Percentiles rank a stretch among this genome's conserved stretches.
Evolutionary conservation across 78 protist species (phyloP).

Genomic region (slime mould (Dictyostelium discoideum)): DNA sequence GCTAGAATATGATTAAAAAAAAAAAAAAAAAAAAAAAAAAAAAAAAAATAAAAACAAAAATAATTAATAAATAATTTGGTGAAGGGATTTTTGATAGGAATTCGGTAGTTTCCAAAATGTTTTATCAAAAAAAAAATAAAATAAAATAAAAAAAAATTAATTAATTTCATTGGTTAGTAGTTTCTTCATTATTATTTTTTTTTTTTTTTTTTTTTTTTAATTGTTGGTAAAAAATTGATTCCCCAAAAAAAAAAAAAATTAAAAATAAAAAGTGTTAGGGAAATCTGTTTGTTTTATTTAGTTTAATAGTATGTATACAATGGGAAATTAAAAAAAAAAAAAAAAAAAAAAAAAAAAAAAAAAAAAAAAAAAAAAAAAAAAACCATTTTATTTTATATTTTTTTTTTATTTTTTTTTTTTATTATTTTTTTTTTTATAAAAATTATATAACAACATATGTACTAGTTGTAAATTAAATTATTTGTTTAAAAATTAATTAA

Average conservation of each 20-base stretch:
- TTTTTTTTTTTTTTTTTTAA: too few species aligned
- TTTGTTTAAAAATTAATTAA: too few species aligned
- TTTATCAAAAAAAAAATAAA: too few species aligned
- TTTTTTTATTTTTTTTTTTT: neutral
- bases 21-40: too few species aligned
- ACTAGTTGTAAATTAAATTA: neutral
- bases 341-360: neutral
- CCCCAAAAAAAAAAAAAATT: neutral
- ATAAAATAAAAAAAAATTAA: too few species aligned
- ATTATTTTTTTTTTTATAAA: neutral
- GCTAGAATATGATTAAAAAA: too few species aligned
- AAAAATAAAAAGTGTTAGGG: neutral
- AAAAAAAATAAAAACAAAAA: too few species aligned
- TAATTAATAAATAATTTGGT: neutral
- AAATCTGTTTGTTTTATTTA: neutral
- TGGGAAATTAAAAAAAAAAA: neutral
- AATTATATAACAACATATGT: neutral
- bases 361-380: neutral
- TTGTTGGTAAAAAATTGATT: neutral
- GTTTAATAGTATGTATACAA: too few species aligned
- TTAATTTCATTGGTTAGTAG: neutral
- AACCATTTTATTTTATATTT: too few species aligned
- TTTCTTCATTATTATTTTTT: too few species aligned
- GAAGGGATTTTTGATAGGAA: neutral
- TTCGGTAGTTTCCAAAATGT: neutral